Conservation (phyloP, 2,329 filamentous ascomycete genomes). For the Xenoacremonium recifei region DNA sequence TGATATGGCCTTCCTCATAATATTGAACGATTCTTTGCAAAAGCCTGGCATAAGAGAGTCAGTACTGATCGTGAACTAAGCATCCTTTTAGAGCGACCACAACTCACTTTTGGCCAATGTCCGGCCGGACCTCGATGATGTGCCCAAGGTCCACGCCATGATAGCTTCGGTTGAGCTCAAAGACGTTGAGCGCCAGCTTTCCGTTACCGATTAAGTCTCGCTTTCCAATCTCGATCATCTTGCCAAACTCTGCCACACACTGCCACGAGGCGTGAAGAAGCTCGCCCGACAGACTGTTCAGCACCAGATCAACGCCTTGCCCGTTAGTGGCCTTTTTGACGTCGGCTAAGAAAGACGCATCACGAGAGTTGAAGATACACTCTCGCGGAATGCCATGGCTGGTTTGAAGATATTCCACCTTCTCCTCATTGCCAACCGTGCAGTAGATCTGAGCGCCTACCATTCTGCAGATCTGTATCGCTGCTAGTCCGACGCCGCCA, state of each 20-base stretch:
- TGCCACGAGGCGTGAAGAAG: constrained; percentile 31
- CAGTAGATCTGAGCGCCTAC: constrained; percentile 18
- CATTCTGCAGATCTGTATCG: constrained; percentile 23
- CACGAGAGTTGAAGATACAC: constrained; percentile 29
- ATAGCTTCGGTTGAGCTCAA: constrained; percentile 32
- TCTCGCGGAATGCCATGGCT: constrained; percentile 11
- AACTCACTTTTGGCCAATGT: background rate
- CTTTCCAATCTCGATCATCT: constrained; percentile 36
- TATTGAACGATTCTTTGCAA: constrained; percentile 3
- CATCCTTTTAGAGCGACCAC: too few relatives aligned
- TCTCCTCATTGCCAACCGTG: constrained; percentile 29
- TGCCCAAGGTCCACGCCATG: background rate
- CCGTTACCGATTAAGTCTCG: constrained; percentile 33
- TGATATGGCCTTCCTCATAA: constrained; percentile 13
- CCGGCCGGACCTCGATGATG: background rate
- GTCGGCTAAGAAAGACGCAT: constrained; percentile 22
- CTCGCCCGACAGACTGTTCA: constrained; percentile 31
- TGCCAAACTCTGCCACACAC: constrained; percentile 34
- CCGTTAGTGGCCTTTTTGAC: constrained; percentile 22
- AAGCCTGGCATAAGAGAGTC: constrained; percentile 4
- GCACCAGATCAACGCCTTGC: constrained; percentile 29
- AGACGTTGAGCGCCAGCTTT: constrained; percentile 42
- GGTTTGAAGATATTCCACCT: constrained; percentile 25
- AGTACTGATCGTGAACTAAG: too few relatives aligned
- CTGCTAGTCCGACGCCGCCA: constrained; percentile 27